Evolutionary conservation across 352 stramenopile species (phyloP), one percentile per base, ranked within the genome.

Genomic region (Thalassiosira pacifica): DNA sequence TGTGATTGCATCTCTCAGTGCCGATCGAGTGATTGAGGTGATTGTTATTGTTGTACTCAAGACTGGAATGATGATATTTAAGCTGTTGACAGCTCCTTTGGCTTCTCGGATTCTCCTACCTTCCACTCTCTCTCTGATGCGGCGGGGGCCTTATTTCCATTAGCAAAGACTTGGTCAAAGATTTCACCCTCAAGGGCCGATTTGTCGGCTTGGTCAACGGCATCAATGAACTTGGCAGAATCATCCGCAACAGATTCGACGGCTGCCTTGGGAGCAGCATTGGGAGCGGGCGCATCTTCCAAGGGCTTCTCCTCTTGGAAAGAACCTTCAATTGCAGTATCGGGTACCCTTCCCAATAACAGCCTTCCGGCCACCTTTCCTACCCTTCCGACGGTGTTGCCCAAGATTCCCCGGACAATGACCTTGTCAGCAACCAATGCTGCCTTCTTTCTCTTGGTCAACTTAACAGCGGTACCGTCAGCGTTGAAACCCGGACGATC

Each of bases 291-390:
- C 48, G 31, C n/a, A 57, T 74, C 74, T 37, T 79, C 66, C 37
- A 83, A 22, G 16, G 70, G 68, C 76, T 90, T 88, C 60, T 90
- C 87, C 29, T 90, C 86, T 70, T 94, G 80, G 74, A 93, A 95
- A 0, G 90, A 94, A 59, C 91, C 91, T 32, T 55, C 69, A 27
- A 85, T 90, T 22, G 92, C 92, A 40, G 79, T 89, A 69, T 96
- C 93, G 16, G 93, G 93, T 68, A 96, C 68, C 70, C 85, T 77
- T 32, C 93, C 93, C 34, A 96, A 83, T 37, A 96, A 57, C 18
- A 88, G 68, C 40, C 80, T 86, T 75, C 84, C 84, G 61, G 82
- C 77, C 37, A 94, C 77, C 48, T 82, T 76, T 16, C 87, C 88
- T 18, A 94, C 88, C 31, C 89, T 85, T 72, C 90, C 90, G 11